Evolutionary conservation across 169 alveolate genomes (phyloP).

Genomic region (Plasmodium sp.): DNA sequence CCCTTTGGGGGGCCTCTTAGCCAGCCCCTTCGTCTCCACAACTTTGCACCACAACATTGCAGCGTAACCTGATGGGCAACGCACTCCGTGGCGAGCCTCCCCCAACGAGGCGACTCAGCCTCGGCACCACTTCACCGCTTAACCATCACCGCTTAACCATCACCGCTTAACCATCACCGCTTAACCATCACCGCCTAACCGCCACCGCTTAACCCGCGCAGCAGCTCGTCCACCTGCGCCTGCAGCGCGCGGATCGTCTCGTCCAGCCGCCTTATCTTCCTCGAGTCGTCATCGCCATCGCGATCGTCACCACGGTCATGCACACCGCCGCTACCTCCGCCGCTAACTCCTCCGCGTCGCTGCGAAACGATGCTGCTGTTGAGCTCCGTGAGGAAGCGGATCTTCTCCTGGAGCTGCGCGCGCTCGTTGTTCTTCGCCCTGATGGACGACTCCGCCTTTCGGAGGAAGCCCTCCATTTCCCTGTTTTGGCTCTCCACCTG

Average conservation of each 20-base stretch:
- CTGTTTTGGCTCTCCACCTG: conserved; percentile 34
- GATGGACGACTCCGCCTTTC: not conserved
- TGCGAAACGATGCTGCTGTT: conserved; percentile 32
- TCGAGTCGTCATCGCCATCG: conserved; percentile 7
- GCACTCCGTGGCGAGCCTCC: not conserved
- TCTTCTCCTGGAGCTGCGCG: conserved; percentile 43
- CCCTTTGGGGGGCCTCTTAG: not conserved
- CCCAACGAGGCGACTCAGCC: not conserved
- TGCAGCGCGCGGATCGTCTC: conserved; percentile 27
- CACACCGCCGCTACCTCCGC: not conserved
- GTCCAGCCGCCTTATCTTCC: conserved; percentile 37
- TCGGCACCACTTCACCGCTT: not conserved
- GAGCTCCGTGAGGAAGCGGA: conserved; percentile 13
- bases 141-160: not conserved
- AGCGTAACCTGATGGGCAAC: not conserved
- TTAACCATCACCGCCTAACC: not conserved
- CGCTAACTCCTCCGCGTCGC: not conserved
- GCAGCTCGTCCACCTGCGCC: conserved; percentile 13
- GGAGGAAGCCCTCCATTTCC: not conserved
- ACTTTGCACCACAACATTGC: not conserved
- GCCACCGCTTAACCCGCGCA: not conserved
- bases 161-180: not conserved
- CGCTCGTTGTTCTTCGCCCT: conserved; percentile 22
- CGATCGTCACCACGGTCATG: not conserved
- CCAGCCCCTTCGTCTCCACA: not conserved